These are phyloP conservation scores for Phialophora chinensis DNA, from an alignment of 2,329 filamentous ascomycete species.

Conservation along the genomic window DNA sequence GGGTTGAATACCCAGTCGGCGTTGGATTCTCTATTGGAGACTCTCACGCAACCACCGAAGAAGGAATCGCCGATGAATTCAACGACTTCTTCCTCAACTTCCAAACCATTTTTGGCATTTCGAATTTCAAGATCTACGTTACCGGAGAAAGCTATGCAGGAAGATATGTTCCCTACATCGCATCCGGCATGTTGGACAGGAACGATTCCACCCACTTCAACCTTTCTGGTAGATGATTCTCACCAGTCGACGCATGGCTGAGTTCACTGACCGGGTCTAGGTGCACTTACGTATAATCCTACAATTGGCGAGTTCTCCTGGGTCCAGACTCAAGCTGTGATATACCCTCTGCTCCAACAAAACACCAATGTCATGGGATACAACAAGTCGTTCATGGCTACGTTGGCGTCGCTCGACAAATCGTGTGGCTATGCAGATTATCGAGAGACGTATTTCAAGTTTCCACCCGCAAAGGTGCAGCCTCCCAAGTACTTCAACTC, in stretches of 20 bases:
- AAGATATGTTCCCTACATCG: conserved; percentile 60
- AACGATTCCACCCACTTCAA: conserved; percentile 58
- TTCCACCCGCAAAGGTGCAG: conserved; percentile 27
- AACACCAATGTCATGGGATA: conserved; percentile 34
- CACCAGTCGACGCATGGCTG: background rate
- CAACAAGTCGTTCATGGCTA: conserved; percentile 29
- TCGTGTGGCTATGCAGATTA: conserved; percentile 32
- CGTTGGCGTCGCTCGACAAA: conserved; percentile 25
- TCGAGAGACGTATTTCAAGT: conserved; percentile 30
- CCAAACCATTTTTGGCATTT: conserved; percentile 45
- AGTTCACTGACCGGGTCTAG: background rate
- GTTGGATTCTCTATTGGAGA: conserved; percentile 34
- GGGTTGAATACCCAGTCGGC: conserved; percentile 36
- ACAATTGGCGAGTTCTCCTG: conserved; percentile 29
- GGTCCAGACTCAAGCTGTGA: conserved; percentile 13
- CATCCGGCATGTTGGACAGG: conserved; percentile 30
- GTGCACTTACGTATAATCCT: conserved; percentile 32
- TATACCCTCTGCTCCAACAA: conserved; percentile 27
- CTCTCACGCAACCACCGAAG: conserved; percentile 55
- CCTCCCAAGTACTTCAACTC: conserved; percentile 32
- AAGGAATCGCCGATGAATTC: conserved; percentile 55
- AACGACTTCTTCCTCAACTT: conserved; percentile 62
- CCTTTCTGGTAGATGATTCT: conserved; percentile 51
- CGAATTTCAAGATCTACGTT: conserved; percentile 60
- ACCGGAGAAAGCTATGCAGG: conserved; percentile 62